Evolutionary conservation across 2,329 filamentous ascomycete species (phyloP).

Genomic region (Drechmeria coniospora): DNA sequence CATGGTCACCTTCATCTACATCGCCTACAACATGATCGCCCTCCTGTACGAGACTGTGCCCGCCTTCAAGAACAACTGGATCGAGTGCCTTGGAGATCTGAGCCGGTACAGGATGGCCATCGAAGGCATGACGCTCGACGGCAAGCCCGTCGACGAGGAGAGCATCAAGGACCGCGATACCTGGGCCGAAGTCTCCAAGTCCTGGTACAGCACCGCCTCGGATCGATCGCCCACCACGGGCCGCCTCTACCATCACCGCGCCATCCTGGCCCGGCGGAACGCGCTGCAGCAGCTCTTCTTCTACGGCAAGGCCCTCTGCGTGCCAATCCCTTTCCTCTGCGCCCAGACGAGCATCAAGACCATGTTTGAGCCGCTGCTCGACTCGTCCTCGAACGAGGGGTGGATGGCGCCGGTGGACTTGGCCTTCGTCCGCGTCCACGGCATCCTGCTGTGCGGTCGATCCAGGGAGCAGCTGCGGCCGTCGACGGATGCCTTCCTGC

Average conservation of each 20-base stretch:
- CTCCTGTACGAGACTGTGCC: constrained; percentile 75
- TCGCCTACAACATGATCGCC: constrained; percentile 82
- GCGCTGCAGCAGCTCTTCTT: constrained; percentile 56
- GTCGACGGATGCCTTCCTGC: constrained; percentile 33
- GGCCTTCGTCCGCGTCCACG: constrained; percentile 48
- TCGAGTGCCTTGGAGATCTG: constrained; percentile 80
- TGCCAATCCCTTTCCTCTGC: constrained; percentile 49
- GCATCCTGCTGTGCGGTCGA: constrained; percentile 43
- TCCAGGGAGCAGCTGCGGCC: constrained; percentile 28
- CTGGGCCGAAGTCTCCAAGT: constrained; percentile 65
- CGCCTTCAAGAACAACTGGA: constrained; percentile 76
- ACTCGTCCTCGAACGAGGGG: constrained; percentile 13
- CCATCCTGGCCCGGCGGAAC: constrained; percentile 58
- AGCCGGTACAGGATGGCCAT: constrained; percentile 80
- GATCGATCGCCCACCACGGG: constrained; percentile 63
- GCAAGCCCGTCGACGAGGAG: constrained; percentile 82
- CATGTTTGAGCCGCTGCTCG: constrained; percentile 45
- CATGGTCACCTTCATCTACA: constrained; percentile 81
- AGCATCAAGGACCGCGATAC: constrained; percentile 60
- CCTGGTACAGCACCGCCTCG: constrained; percentile 75
- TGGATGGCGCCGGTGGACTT: constrained; percentile 34
- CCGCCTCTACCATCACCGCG: constrained; percentile 75
- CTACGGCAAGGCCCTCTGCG: constrained; percentile 56
- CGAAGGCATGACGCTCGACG: no score
- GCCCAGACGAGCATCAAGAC: constrained; percentile 56